Base-by-base conservation (phyloP, 257 asterid species). In the Solanum etuberosum region DNA sequence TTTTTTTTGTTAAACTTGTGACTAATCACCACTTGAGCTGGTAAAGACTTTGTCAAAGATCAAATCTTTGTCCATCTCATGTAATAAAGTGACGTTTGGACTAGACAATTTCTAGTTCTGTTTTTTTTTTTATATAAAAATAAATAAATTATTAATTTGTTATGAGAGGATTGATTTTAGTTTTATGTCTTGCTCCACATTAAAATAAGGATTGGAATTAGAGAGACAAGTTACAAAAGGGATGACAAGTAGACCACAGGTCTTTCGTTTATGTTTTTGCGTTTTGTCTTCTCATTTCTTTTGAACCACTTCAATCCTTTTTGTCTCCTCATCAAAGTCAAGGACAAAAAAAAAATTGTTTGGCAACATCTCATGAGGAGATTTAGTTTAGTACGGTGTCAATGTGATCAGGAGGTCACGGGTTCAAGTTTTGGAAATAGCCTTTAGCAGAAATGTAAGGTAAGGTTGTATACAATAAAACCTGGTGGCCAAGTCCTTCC, bases 231-330 rank as follows among this genome's bases (percentile, higher is more conserved):
- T 25, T 31, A 80, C 20, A 61, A 73, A 86, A 70, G 72, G 86
- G 86, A 80, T 18, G 86, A 80, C 35, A 37, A 70, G n/a, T n/a
- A n/a, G 83, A 85, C 85, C 34, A 65, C 83, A 46, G 81, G 12
- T 68, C 1, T 9, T 71, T 29, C 29, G 38, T 82, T 82, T 86
- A 68, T 83, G 84, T 40, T 46, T 42, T 18, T 43, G 63, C 68
- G 25, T 80, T 46, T 91, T 88, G 89, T 76, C 87, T 85, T 86
- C 20, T 89, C 83, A 16, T 20, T 14, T 87, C 73, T 81, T 77
- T 84, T 91, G 87, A 90, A 89, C 90, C 77, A 68, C 90, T 87
- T 87, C 87, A 57, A 87, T 25, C 86, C 84, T 71, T 86, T 87
- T 88, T 89, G 88, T 63, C 88, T 76, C 34, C 83, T 88, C 91